Evolutionary conservation across 2,329 filamentous ascomycete species (phyloP), one percentile per base, ranked within the genome.

Genomic region (Truncatella angustata): DNA sequence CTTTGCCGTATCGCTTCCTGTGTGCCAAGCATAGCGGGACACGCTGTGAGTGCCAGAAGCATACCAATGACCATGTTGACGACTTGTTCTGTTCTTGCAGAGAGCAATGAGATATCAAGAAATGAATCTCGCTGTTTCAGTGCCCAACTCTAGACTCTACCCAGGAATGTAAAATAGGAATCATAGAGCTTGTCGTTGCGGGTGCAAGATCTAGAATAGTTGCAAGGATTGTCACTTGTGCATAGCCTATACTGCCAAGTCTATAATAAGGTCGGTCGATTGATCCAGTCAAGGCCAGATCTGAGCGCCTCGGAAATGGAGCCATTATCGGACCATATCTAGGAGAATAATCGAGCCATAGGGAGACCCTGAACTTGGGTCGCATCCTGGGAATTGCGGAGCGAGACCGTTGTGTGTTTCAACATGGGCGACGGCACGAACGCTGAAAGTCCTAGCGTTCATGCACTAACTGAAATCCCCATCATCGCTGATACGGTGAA

Each of bases 1-100:
- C 73, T 74, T 64, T 79, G 75, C 4, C 73, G 70, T 51, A 79
- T 77, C 3, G 75, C 73, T 62, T 79, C 76, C 54, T 74, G 71
- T 0, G 72, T 75, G 7, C 73, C 75, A 14, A 79, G 64, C 24
- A 79, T 58, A 10, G 70, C 76, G 5, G 76, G 75, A 10, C 67
- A 69, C 6, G 71, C 62, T 16, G 71, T 66, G 32, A 74, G 56
- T 10, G 72, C 71, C 28, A 75, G 60, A 26, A 77, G 59, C 59
- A 76, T 69, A 16, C 69, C 65, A 4, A 77, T 53, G 14, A 71
- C 70, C 74, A 76, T 76, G 40, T 16, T 43, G 40, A 23, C 40
- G 23, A 2, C 7, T 43, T 43, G 40, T 43, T 16, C 7, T 43
- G 20, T 4, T 16, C 4, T n/a, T 18, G 40, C 40, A 43, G 23